Conservation (phyloP, 2,329 filamentous ascomycete genomes). For the Aureobasidium zeae region DNA sequence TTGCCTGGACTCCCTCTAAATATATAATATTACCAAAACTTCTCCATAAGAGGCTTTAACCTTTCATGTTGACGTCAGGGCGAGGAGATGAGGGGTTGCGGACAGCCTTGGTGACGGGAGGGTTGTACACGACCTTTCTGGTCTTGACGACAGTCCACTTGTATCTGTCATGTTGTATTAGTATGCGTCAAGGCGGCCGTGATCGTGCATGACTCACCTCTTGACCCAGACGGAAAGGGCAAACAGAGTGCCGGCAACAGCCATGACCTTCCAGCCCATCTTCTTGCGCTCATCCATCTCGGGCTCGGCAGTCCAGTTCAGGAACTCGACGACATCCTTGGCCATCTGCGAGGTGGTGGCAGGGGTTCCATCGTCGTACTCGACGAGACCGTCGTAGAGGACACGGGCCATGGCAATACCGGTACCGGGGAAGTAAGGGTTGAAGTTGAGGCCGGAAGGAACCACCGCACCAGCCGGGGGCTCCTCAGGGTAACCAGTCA, state of each 20-base stretch:
- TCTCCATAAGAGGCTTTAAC: not conserved
- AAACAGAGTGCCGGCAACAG: constrained; percentile 67
- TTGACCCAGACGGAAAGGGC: constrained; percentile 94
- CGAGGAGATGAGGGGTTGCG: constrained; percentile 16
- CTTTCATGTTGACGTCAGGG: constrained; percentile 9
- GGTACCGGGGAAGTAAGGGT: constrained; percentile 98
- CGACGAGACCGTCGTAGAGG: constrained; percentile 91
- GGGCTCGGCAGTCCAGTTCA: constrained; percentile 98
- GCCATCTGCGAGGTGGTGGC: constrained; percentile 98
- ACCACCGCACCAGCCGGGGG: constrained; percentile 80
- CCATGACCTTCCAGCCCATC: constrained; percentile 96
- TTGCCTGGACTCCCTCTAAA: constrained; percentile 13
- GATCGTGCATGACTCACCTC: constrained; percentile 44
- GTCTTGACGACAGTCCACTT: constrained; percentile 97
- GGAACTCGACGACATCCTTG: constrained; percentile 97
- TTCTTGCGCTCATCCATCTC: constrained; percentile 99
- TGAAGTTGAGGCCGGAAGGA: constrained; percentile 92
- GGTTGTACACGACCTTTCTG: constrained; percentile 83
- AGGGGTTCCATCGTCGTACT: constrained; percentile 94
- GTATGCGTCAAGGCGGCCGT: constrained; percentile 15
- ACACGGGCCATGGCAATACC: constrained; percentile 99
- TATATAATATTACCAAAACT: constrained; percentile 11
- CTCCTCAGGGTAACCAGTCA: constrained; percentile 97
- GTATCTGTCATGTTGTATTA: constrained; percentile 48
- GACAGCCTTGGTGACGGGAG: constrained; percentile 40